A percentile compares a stretch with the other conserved stretches of the same genome.
Evolutionary conservation across 306 rosid species (phyloP).

Genomic region (Mimosa pudica): DNA sequence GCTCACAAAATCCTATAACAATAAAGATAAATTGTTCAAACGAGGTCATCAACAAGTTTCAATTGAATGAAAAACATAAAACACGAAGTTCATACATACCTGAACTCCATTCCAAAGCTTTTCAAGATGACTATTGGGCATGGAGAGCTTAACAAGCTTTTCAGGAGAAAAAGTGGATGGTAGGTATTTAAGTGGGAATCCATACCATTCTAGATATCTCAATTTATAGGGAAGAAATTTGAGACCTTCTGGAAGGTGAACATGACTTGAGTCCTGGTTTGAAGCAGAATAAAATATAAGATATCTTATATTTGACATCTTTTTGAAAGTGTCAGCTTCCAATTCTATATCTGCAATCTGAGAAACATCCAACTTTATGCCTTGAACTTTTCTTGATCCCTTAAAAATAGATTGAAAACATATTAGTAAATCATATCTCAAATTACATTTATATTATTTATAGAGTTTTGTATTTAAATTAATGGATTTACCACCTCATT

Average conservation of each 20-base stretch:
- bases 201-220: slow-evolving; percentile 15
- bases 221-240: background rate
- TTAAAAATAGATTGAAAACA: background rate
- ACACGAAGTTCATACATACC: background rate
- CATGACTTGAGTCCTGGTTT: background rate
- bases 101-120: slow-evolving; percentile 12
- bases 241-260: background rate
- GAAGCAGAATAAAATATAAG: background rate
- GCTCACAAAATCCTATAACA: background rate
- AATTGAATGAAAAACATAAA: background rate
- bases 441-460: background rate
- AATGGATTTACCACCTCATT: background rate
- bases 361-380: background rate
- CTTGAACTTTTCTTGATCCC: slow-evolving; percentile 22
- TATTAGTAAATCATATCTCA: background rate
- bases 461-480: background rate
- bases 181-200: background rate
- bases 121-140: background rate
- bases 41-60: background rate
- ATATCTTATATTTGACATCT: background rate
- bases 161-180: background rate
- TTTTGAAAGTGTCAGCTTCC: background rate
- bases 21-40: background rate
- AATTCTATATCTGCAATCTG: background rate
- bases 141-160: background rate